Base-by-base conservation (phyloP, 139 green algal genomes). In the Eudorina sp. region DNA sequence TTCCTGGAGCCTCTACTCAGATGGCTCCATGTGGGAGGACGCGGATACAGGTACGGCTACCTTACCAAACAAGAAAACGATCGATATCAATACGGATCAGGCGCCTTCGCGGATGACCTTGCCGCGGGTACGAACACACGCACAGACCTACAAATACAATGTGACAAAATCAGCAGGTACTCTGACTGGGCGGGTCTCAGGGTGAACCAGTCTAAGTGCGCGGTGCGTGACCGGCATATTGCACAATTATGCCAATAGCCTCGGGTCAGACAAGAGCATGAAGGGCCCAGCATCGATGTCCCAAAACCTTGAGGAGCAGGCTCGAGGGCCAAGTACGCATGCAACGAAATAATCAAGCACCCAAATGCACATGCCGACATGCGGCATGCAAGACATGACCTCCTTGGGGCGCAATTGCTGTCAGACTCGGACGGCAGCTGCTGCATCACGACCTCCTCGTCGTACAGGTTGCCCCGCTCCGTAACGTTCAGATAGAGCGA, bases 1-100 rank as follows among this genome's bases (percentile, higher is more conserved):
- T 84, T 69, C 34, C 31, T 84, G 0, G 53, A 84, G 34, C 76
- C 76, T 1, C 36, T 84, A 16, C 75, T 84, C 34, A 16, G 76
- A 21, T 84, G 76, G 76, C 76, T 84, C 1, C 76, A 84, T 23
- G 23, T 60, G 13, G 76, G 51, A 29, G 76, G 76, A 4, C 31
- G 76, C 6, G 76, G 76, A 4, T 84, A 84, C 34, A 9, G 21
- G 0, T 70, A 70, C 8, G 76, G 76, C 34, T 84, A 51, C 51
- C 76, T 84, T 18, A 53, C 31, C 0, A 8, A 31, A 41, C 3
- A 16, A 23, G 51, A 53, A 21, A 84, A 84, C 53, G 27, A 84
- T 3, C 51, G 48, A 21, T 38, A 84, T 36, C 48, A 84, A n/a
- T 21, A 3, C 19, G 21, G n/a, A 0, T 68, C 51, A 1, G 23